Base-by-base conservation (phyloP, 352 stramenopile species). In the Pythium folliculosum region DNA sequence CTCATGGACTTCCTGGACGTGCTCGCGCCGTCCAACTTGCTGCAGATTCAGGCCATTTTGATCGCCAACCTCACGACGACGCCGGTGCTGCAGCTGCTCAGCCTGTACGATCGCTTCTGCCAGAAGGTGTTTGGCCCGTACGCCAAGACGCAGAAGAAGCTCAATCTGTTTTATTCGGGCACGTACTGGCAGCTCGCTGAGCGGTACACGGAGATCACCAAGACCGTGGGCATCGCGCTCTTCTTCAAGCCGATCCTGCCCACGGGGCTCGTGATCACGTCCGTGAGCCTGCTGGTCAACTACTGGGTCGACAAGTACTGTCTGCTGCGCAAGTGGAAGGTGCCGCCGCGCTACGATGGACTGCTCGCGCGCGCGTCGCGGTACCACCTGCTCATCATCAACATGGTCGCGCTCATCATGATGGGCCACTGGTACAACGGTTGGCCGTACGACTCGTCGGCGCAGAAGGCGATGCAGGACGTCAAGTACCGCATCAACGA, bases 271-370 rank as follows among this genome's bases (percentile, higher is more conserved):
- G 61, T 86, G 13, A 86, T 94, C 63, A 89, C 82, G 35, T 66
- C 78, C 8, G 57, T 90, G 37, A 88, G 81, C 27, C 60, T 94
- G 37, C 73, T 92, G 5, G 75, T 94, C 13, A 92, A 90, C 60
- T 94, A 90, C 70, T 92, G 83, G 83, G 81, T 93, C 40, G 84
- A 91, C 73, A 94, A 94, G 69, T 94, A 87, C 61, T 94, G 86
- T 48, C 60, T 94, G 48, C 68, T 92, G 55, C 84, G 81, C 59
- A 84, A 82, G 60, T 95, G 81, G 88, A 90, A 86, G 65, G 82
- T 77, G 10, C 82, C 73, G 12, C 85, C 83, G 7, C 70, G 75
- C 45, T 90, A 84, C 67, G 77, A 91, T 65, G 84, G 80, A 5
- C 63, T 87, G 21, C 61, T 93, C n/a, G 81, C 85, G 8, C 71